Conservation (phyloP, 2,329 filamentous ascomycete species). For the Endothia cerciana region DNA sequence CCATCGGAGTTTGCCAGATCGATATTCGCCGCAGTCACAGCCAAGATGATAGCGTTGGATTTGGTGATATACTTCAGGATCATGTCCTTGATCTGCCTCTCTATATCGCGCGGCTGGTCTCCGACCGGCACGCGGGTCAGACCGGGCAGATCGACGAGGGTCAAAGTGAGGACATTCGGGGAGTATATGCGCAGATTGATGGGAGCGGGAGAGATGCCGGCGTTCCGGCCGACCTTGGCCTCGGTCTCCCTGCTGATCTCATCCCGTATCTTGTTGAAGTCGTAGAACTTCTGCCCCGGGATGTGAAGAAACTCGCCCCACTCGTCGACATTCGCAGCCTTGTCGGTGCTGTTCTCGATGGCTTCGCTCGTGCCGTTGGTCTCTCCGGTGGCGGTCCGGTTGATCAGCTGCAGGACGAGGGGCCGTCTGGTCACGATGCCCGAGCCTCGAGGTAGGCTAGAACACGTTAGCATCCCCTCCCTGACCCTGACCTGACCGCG, state of each 20-base stretch:
- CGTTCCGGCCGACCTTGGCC: conserved; percentile 77
- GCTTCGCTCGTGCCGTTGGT: conserved; percentile 75
- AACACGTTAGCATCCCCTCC: neutral
- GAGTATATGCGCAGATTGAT: conserved; percentile 99
- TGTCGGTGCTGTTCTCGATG: conserved; percentile 71
- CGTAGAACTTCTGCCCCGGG: conserved; percentile 85
- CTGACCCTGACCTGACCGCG: conserved; percentile 10
- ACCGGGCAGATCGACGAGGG: conserved; percentile 92
- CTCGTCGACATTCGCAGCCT: conserved; percentile 83
- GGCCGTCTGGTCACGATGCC: conserved; percentile 97
- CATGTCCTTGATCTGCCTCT: conserved; percentile 95
- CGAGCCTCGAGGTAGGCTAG: conserved; percentile 90
- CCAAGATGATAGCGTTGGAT: conserved; percentile 96
- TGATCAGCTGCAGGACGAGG: conserved; percentile 96
- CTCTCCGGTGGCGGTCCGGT: conserved; percentile 65
- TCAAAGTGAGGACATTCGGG: conserved; percentile 93
- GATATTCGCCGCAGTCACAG: conserved; percentile 95
- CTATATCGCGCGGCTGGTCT: conserved; percentile 95
- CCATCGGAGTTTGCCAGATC: conserved; percentile 98
- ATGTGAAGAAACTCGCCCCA: conserved; percentile 99
- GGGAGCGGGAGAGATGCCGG: conserved; percentile 95
- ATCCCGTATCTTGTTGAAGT: conserved; percentile 97
- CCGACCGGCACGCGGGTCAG: conserved; percentile 98
- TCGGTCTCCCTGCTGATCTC: conserved; percentile 88
- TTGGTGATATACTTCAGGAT: conserved; percentile 99